These are phyloP conservation scores for Myriosclerotinia curreyana DNA, from an alignment of 2,329 filamentous ascomycete species.

Conservation along the genomic window DNA sequence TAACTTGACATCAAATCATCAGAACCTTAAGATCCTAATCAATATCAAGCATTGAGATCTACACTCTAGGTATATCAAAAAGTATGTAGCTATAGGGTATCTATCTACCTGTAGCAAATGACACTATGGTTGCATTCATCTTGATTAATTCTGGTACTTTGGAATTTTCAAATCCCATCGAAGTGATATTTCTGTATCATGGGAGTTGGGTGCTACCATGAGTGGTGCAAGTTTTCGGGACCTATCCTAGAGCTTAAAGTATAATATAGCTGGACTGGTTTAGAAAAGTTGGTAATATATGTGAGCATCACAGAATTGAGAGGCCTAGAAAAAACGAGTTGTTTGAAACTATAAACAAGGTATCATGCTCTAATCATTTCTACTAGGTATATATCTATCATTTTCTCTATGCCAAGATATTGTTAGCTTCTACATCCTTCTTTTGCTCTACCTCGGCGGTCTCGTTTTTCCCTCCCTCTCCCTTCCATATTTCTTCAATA, in stretches of 20 bases:
- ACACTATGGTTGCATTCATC: no score
- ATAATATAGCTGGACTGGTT: no score
- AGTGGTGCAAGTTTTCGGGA: not conserved
- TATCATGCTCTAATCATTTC: not conserved
- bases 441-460: conserved; percentile 27
- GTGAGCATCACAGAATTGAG: no score
- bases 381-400: conserved; percentile 14
- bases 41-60: no score
- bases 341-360: not conserved
- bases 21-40: no score
- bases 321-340: no score
- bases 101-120: no score
- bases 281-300: not conserved
- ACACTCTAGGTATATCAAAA: no score
- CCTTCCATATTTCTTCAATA: conserved; percentile 30
- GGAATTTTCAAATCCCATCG: no score
- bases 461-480: conserved; percentile 22
- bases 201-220: not conserved
- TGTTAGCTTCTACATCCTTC: conserved; percentile 32
- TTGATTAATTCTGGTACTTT: no score
- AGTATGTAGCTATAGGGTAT: no score
- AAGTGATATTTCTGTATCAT: not conserved
- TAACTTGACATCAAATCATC: not conserved
- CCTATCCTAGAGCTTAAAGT: no score
- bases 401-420: conserved; percentile 31